Evolutionary conservation across 495 filamentous ascomycete genomes (phyloP).

Genomic region (Aspergillus incahuasiensis): DNA sequence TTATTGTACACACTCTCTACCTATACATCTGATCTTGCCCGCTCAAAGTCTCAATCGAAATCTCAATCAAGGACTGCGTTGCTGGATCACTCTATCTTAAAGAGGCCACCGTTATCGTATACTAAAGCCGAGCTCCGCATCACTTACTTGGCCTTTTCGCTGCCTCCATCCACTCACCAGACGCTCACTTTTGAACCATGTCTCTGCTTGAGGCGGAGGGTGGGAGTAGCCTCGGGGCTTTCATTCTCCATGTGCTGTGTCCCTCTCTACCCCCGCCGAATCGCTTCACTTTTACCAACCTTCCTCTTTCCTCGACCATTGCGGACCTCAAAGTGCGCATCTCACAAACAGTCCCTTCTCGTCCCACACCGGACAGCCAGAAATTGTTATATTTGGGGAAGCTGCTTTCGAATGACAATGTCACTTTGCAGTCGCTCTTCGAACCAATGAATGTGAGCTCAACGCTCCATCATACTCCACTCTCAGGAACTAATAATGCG

Average conservation of each 20-base stretch:
- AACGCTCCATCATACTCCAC: not conserved
- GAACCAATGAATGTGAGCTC: constrained; percentile 50
- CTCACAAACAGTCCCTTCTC: constrained; percentile 47
- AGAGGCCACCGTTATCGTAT: constrained; percentile 14
- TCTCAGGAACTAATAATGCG: constrained; percentile 26
- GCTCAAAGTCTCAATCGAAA: no score
- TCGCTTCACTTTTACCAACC: constrained; percentile 47
- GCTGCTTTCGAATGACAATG: constrained; percentile 47
- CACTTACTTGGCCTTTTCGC: not conserved
- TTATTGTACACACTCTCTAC: not conserved
- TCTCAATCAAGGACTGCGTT: not conserved
- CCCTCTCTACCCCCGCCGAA: constrained; percentile 54
- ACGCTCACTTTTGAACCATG: not conserved
- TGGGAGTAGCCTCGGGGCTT: constrained; percentile 11
- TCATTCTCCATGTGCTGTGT: constrained; percentile 61
- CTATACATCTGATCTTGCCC: not conserved
- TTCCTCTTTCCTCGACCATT: constrained; percentile 54
- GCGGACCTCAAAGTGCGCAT: constrained; percentile 58
- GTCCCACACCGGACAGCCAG: constrained; percentile 50
- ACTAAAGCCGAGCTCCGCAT: not conserved
- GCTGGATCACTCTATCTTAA: not conserved
- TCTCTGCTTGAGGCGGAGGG: constrained; percentile 1
- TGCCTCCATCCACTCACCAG: not conserved
- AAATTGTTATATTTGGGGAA: constrained; percentile 65
- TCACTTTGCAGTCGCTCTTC: constrained; percentile 56